Evolutionary conservation across 768 basidiomycete genomes (phyloP), one percentile per base, ranked within the genome.

Genomic region (Mycena galopus): DNA sequence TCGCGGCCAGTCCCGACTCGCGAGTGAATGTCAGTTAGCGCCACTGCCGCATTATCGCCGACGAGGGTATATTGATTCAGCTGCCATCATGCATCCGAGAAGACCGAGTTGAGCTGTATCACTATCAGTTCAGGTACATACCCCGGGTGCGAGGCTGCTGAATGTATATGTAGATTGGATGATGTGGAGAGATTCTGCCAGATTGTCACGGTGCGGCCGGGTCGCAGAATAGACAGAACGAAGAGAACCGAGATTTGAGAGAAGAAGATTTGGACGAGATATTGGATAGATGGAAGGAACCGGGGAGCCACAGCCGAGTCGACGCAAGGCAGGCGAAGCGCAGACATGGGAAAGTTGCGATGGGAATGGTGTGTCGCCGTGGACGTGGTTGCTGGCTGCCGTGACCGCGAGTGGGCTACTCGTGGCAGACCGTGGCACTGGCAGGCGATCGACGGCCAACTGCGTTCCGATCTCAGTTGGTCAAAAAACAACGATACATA

Each of bases 401-500:
- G 47, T 47, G n/a, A 47, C 7, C 11, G 55, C n/a, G n/a, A n/a
- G n/a, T n/a, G n/a, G n/a, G n/a, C 55, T 16, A 32, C 55, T 56
- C 29, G 55, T 32, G 55, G 17, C 21, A 4, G 16, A 47, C 16
- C 30, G 53, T 27, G 23, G 55, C 19, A n/a, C 21, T 33, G 33
- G 25, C 14, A 16, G 57, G 56, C 32, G 33, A 7, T 23, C 3
- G 21, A 53, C 25, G 10, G 1, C 12, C 12, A 29, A 21, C 33
- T 58, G 68, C 68, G 68, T 17, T 47, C 55, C 7, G 16, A 63
- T 17, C 68, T 63, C 68, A 35, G 68, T 63, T 64, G 37, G 51
- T 27, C 11, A 23, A 21, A 33, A 63, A 32, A 64, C n/a, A n/a
- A 27, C 11, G 29, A 8, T 63, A 69, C 68, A 69, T n/a, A 61